phyloP scores from a whole-genome alignment of 306 rosid genomes.

The Cicer pinnatifidum region DNA sequence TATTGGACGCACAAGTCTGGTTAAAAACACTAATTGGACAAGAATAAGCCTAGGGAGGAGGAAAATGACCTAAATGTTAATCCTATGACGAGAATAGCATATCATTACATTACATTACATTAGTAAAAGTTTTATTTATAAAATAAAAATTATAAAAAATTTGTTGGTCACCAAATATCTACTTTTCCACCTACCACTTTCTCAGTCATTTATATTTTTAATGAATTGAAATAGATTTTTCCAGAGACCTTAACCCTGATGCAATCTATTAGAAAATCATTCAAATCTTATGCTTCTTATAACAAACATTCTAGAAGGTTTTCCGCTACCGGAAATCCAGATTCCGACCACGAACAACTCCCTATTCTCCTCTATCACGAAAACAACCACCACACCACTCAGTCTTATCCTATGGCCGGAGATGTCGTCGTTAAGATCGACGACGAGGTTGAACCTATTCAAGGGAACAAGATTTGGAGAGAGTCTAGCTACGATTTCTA shows the following conservation, averaged over 20 bases:
- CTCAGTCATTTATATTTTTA: no score
- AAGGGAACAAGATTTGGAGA: slow-evolving; percentile 51
- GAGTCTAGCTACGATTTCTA: slow-evolving; percentile 67
- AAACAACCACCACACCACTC: neutral
- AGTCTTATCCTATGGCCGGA: slow-evolving; percentile 27
- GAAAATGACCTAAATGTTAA: no score
- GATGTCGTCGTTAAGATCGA: slow-evolving; percentile 63
- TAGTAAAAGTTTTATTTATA: no score
- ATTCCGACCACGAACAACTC: slow-evolving; percentile 47
- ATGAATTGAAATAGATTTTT: no score
- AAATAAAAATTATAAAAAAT: no score
- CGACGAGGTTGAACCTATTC: slow-evolving; percentile 12
- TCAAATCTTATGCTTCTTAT: slow-evolving; percentile 58
- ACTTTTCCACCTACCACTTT: no score
- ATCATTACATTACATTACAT: no score
- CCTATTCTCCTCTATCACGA: slow-evolving; percentile 68
- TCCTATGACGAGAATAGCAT: no score
- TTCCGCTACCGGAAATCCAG: slow-evolving; percentile 38
- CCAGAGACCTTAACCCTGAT: slow-evolving; percentile 38
- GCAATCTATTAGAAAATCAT: slow-evolving; percentile 68
- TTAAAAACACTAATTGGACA: no score
- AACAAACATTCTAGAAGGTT: slow-evolving; percentile 48
- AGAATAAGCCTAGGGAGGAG: no score
- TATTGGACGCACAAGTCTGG: no score
- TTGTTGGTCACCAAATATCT: no score